phyloP scores from a whole-genome alignment of 2,329 filamentous ascomycete genomes.

The Gremmenia infestans region DNA sequence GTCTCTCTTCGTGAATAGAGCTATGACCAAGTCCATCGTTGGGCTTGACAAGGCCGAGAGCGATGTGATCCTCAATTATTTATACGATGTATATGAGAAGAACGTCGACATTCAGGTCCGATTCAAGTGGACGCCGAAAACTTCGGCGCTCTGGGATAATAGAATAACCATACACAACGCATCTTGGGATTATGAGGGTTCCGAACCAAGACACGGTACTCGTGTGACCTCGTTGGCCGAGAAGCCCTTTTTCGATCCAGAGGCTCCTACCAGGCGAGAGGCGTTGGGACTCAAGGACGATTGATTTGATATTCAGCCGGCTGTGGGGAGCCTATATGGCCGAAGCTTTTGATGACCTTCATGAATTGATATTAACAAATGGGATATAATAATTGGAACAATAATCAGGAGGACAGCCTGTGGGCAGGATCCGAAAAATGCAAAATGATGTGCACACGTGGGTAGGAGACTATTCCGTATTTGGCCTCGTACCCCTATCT shows the following conservation, averaged over 20 bases:
- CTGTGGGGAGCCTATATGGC: background rate
- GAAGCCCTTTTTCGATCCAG: slow-evolving; percentile 61
- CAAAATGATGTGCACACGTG: too few species aligned
- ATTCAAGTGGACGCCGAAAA: slow-evolving; percentile 64
- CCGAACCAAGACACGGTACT: slow-evolving; percentile 64
- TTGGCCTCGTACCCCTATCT: too few species aligned
- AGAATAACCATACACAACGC: slow-evolving; percentile 70
- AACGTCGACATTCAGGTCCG: slow-evolving; percentile 66
- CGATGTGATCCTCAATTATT: slow-evolving; percentile 60
- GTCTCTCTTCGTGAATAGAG: slow-evolving; percentile 64
- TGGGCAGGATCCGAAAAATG: background rate
- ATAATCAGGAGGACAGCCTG: background rate
- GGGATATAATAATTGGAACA: background rate
- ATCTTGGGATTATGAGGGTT: slow-evolving; percentile 67
- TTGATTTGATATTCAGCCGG: slow-evolving; percentile 6
- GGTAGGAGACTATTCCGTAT: too few species aligned
- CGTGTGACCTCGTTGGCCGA: slow-evolving; percentile 67
- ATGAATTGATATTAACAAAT: background rate
- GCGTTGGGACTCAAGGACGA: slow-evolving; percentile 59
- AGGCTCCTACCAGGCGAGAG: slow-evolving; percentile 61
- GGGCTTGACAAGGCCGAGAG: slow-evolving; percentile 66
- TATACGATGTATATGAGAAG: slow-evolving; percentile 64
- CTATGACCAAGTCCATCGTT: slow-evolving; percentile 64
- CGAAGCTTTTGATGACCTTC: background rate
- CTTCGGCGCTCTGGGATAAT: slow-evolving; percentile 69